These are phyloP conservation scores for Pseudoscleropodium purum DNA, from an alignment of 225 moss, liverwort and hornwort species.

Conservation along the genomic window DNA sequence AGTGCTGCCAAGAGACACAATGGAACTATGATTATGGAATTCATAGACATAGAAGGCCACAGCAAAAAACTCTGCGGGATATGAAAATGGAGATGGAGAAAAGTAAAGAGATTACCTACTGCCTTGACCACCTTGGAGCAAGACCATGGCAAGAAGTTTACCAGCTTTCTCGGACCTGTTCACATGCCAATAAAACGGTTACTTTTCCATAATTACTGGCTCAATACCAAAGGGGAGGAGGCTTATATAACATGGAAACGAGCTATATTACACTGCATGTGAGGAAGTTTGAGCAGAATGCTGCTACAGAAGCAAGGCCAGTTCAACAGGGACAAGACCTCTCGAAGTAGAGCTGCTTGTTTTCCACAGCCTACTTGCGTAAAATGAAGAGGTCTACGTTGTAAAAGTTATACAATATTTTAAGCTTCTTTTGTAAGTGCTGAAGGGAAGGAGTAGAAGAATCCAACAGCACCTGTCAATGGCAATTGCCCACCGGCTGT, in stretches of 20 bases:
- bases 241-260: not conserved
- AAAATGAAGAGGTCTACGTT: not conserved
- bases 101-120: constrained; percentile 29
- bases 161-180: constrained; percentile 92
- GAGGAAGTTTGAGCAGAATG: not conserved
- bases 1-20: not conserved
- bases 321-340: not conserved
- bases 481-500: constrained; percentile 87
- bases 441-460: not conserved
- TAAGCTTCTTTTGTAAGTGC: not conserved
- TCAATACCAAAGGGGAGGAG: not conserved
- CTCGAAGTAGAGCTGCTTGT: not conserved
- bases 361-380: not conserved
- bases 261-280: not conserved
- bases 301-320: not conserved
- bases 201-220: not conserved
- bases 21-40: not conserved
- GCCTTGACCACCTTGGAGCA: constrained; percentile 83
- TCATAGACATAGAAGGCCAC: too few relatives aligned
- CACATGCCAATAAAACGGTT: not conserved
- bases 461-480: constrained; percentile 62
- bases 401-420: not conserved
- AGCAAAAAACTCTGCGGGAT: not conserved
- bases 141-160: constrained; percentile 65
- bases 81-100: not conserved